phyloP scores from a whole-genome alignment of 768 basidiomycete genomes.

The Pholiota molesta region DNA sequence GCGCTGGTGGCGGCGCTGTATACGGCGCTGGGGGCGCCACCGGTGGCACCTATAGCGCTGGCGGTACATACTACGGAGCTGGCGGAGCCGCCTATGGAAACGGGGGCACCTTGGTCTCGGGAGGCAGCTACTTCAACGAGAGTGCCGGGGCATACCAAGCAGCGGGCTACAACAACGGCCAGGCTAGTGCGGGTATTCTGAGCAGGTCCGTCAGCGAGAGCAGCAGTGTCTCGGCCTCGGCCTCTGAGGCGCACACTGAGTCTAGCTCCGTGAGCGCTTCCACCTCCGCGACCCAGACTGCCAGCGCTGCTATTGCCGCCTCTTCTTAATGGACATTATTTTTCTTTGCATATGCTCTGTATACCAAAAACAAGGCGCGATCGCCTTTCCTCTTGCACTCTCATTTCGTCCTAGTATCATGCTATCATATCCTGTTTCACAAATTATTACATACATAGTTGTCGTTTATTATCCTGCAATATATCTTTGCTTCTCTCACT shows the following conservation, averaged over 20 bases:
- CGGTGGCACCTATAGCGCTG: no score
- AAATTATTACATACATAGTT: not conserved
- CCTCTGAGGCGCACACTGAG: conserved; percentile 3
- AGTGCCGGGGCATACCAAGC: not conserved
- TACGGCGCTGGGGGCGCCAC: no score
- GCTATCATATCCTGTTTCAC: not conserved
- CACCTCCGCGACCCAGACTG: not conserved
- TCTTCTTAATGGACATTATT: not conserved
- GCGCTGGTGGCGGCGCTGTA: not conserved
- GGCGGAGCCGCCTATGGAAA: not conserved
- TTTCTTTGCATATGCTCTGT: not conserved
- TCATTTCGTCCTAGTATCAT: not conserved
- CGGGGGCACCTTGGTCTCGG: not conserved
- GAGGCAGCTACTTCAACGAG: no score
- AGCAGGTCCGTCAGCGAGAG: conserved; percentile 7
- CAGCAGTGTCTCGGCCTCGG: conserved; percentile 9
- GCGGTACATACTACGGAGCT: not conserved
- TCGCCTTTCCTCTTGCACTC: not conserved
- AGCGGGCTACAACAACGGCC: not conserved
- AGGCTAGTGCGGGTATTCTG: not conserved
- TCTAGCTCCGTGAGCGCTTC: not conserved
- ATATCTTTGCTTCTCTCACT: not conserved
- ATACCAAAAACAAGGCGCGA: not conserved
- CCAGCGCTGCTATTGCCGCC: not conserved
- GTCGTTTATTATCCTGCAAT: not conserved